Evolutionary conservation across 371 early-diverging fungal genomes (phyloP).

Genomic region (Mucor indicus): DNA sequence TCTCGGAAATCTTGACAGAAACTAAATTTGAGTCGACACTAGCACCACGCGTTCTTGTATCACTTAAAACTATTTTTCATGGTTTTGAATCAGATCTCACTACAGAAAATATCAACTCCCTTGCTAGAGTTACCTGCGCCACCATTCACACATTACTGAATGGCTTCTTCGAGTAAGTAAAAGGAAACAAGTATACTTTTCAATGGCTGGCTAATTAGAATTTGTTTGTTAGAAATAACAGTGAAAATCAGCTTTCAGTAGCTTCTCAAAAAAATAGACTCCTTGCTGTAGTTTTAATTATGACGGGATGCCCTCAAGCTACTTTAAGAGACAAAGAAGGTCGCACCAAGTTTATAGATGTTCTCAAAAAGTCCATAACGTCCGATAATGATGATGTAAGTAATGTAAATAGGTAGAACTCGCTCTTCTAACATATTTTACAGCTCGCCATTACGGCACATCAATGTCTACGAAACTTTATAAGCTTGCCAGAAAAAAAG

Average conservation of each 20-base stretch:
- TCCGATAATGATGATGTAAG: slow-evolving; percentile 30
- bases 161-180: slow-evolving; percentile 22
- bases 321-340: slow-evolving; percentile 21
- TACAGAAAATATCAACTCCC: slow-evolving; percentile 14
- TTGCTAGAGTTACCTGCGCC: slow-evolving; percentile 33
- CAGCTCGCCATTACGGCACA: slow-evolving; percentile 43
- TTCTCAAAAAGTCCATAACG: slow-evolving; percentile 25
- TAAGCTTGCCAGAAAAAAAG: slow-evolving; percentile 41
- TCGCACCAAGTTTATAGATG: slow-evolving; percentile 20
- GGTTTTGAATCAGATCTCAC: slow-evolving; percentile 28
- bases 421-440: background rate
- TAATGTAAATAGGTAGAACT: background rate
- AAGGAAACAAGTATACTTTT: background rate
- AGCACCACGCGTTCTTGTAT: slow-evolving; percentile 42
- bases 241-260: slow-evolving; percentile 6
- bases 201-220: too few relatives aligned
- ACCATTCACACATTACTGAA: slow-evolving; percentile 33
- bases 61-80: slow-evolving; percentile 38
- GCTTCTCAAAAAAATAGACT: slow-evolving; percentile 36
- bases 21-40: slow-evolving; percentile 26
- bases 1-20: slow-evolving; percentile 30
- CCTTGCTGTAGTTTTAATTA: slow-evolving; percentile 36
- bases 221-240: too few relatives aligned
- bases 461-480: slow-evolving; percentile 49
- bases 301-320: slow-evolving; percentile 45